Conservation (phyloP, 148 eudicot species). For the Vaccinium vitisidaea region DNA sequence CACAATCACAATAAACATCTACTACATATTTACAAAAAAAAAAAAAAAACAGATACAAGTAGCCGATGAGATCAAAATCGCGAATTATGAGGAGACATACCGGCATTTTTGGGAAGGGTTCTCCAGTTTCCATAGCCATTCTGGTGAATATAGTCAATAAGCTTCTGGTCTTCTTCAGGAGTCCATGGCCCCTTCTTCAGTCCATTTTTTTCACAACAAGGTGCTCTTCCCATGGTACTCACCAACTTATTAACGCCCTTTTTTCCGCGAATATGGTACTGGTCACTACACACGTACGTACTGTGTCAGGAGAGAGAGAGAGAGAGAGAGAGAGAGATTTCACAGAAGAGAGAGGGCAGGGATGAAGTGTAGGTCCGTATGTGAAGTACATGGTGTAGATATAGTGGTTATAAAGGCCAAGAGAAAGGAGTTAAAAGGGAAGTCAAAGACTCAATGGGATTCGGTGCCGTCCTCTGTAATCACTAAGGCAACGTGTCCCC, state of each 20-base stretch:
- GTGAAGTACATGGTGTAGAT: conserved; percentile 18
- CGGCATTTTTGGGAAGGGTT: conserved; percentile 94
- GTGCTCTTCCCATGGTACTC: conserved; percentile 78
- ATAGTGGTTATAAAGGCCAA: conserved; percentile 25
- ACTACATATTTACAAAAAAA: too few species aligned
- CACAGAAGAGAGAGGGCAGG: neutral
- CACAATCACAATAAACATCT: neutral
- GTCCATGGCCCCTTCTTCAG: conserved; percentile 97
- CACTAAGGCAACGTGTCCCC: conserved; percentile 76
- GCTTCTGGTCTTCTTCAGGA: conserved; percentile 88
- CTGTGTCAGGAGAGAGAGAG: neutral
- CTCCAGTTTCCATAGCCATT: conserved; percentile 96
- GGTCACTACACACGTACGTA: too few species aligned
- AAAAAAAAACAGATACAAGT: too few species aligned
- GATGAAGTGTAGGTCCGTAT: conserved; percentile 23
- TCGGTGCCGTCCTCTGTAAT: conserved; percentile 88
- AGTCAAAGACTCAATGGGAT: conserved; percentile 79
- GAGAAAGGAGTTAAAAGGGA: conserved; percentile 14
- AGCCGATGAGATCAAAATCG: too few species aligned
- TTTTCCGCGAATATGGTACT: too few species aligned
- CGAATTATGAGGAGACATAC: conserved; percentile 27
- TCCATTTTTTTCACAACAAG: conserved; percentile 94
- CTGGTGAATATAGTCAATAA: conserved; percentile 69
- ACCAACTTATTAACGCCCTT: too few species aligned
- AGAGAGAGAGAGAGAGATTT: conserved; percentile 14